Evolutionary conservation across 192 early-diverging fungal species (phyloP).

Genomic region (Rhizoclosmatium sp.): DNA sequence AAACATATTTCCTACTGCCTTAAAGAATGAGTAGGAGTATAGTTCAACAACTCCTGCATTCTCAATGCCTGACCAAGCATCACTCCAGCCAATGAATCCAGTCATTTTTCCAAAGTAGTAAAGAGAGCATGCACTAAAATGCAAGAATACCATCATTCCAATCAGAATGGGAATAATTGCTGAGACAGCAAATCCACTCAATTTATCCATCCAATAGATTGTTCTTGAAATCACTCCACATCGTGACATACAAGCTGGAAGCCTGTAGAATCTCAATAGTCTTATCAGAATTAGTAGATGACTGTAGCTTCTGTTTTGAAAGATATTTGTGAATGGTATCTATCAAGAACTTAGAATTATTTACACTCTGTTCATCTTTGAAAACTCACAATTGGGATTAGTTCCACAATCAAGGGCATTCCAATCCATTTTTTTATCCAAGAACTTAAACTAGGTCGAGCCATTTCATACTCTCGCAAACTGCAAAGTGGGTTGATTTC

Average conservation of each 20-base stretch:
- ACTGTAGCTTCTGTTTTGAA: not conserved
- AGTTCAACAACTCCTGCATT: not conserved
- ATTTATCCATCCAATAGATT: not conserved
- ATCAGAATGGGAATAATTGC: conserved; percentile 1
- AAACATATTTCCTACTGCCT: conserved; percentile 43
- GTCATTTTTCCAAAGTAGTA: conserved; percentile 21
- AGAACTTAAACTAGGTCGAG: not conserved
- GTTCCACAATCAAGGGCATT: not conserved
- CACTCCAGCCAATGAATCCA: conserved; percentile 15
- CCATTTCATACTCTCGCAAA: conserved; percentile 13
- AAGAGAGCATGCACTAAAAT: conserved; percentile 38
- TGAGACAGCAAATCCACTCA: not conserved
- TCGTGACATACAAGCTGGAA: not conserved
- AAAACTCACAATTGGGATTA: conserved; percentile 11
- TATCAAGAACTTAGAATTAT: not conserved
- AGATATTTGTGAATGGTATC: not conserved
- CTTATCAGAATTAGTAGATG: not conserved
- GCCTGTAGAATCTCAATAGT: not conserved
- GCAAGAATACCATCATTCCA: conserved; percentile 30
- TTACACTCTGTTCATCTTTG: not conserved
- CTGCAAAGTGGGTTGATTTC: not conserved
- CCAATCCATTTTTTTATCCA: conserved; percentile 14
- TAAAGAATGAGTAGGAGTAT: conserved; percentile 21
- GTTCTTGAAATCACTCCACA: not conserved
- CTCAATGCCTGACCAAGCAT: not conserved